A percentile compares a stretch with the other conserved stretches of the same genome.
phyloP scores from a whole-genome alignment of 257 asterid species.

The Solanum rostratum region DNA sequence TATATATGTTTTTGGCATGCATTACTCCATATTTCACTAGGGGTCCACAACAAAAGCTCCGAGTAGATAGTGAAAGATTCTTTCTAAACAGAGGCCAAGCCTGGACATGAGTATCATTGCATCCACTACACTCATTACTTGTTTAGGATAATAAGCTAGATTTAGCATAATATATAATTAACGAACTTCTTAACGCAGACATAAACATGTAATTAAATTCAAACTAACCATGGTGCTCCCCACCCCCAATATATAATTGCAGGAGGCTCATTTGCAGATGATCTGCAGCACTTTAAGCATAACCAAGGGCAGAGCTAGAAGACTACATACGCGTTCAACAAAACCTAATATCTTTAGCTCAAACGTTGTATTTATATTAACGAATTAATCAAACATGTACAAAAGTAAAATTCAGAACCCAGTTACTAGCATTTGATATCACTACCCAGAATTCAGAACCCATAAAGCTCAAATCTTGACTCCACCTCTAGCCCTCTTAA shows the following conservation, averaged over 20 bases:
- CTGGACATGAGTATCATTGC: neutral
- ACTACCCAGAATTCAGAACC: neutral
- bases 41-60: neutral
- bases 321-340: neutral
- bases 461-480: neutral
- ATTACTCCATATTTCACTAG: neutral
- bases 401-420: neutral
- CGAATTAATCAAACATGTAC: neutral
- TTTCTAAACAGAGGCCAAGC: neutral
- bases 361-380: neutral
- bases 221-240: neutral
- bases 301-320: neutral
- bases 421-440: neutral
- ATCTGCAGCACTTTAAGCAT: neutral
- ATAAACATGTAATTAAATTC: neutral
- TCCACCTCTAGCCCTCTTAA: neutral
- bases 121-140: neutral
- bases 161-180: neutral
- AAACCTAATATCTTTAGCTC: neutral
- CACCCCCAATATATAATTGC: neutral
- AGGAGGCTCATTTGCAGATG: neutral
- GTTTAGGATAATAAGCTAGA: neutral
- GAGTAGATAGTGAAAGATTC: neutral
- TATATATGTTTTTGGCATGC: neutral
- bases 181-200: neutral